Evolutionary conservation across 2,329 filamentous ascomycete genomes (phyloP).

Genomic region (Cytospora leucostoma): DNA sequence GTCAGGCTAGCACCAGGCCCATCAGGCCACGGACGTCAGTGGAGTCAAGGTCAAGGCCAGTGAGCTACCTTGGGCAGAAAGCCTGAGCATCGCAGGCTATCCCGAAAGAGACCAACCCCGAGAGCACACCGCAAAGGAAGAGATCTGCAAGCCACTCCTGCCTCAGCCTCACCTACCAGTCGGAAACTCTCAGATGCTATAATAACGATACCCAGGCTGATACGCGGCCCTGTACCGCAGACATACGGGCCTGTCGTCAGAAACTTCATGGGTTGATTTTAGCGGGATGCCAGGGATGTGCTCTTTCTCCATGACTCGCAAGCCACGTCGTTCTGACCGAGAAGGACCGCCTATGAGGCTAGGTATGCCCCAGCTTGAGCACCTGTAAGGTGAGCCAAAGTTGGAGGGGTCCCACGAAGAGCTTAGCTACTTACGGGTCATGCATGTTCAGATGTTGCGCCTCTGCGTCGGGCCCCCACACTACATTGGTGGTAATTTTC

Average conservation of each 20-base stretch:
- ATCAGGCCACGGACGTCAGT: constrained; percentile 17
- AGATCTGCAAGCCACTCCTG: constrained; percentile 24
- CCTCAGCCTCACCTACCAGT: constrained; percentile 17
- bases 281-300: constrained; percentile 15
- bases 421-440: constrained; percentile 6
- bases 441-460: constrained; percentile 16
- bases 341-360: constrained; percentile 1
- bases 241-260: neutral
- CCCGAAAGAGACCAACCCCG: constrained; percentile 17
- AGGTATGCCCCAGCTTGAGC: constrained; percentile 3
- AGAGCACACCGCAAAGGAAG: neutral
- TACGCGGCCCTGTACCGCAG: neutral
- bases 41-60: constrained; percentile 12
- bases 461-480: constrained; percentile 22
- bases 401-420: neutral
- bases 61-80: constrained; percentile 13
- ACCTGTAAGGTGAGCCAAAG: neutral
- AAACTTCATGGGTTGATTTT: constrained; percentile 8
- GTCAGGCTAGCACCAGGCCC: constrained; percentile 12
- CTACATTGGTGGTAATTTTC: constrained; percentile 19
- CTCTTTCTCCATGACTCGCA: constrained; percentile 15
- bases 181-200: constrained; percentile 8
- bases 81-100: neutral
- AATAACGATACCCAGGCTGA: neutral
- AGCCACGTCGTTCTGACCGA: constrained; percentile 19